Conservation (phyloP, 352 stramenopile species). For the Globisporangium irregulare region DNA sequence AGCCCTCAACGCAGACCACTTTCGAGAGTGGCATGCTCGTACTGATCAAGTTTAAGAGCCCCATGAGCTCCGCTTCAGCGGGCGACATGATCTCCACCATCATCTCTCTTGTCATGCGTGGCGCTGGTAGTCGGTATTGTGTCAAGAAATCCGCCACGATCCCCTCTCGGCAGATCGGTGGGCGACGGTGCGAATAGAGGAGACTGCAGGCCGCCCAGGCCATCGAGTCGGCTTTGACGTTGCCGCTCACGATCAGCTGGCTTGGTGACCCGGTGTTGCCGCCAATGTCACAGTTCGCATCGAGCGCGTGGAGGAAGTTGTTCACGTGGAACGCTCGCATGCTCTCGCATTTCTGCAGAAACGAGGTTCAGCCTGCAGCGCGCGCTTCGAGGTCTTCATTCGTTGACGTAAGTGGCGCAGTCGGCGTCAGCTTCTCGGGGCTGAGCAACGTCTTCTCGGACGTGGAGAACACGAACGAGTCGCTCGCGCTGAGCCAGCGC, state of each 20-base stretch:
- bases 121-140: not conserved
- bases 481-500: not conserved
- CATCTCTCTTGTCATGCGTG: not conserved
- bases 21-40: constrained; percentile 35
- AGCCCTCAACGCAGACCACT: constrained; percentile 46
- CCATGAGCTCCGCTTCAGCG: constrained; percentile 32
- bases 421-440: not conserved
- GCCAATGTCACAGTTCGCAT: constrained; percentile 39
- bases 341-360: constrained; percentile 34
- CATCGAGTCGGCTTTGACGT: constrained; percentile 41
- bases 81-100: not conserved
- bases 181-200: not conserved
- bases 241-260: constrained; percentile 37
- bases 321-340: constrained; percentile 18
- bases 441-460: not conserved
- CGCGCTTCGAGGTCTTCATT: not conserved
- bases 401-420: not conserved
- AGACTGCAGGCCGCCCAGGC: constrained; percentile 37
- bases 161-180: not conserved
- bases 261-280: constrained; percentile 15
- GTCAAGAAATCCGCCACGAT: not conserved
- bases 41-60: constrained; percentile 46
- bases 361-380: constrained; percentile 36
- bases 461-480: constrained; percentile 4
- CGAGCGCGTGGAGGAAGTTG: constrained; percentile 6